Evolutionary conservation across 2,329 filamentous ascomycete genomes (phyloP), one percentile per base, ranked within the genome.

Genomic region (Leptographium wingfieldii): DNA sequence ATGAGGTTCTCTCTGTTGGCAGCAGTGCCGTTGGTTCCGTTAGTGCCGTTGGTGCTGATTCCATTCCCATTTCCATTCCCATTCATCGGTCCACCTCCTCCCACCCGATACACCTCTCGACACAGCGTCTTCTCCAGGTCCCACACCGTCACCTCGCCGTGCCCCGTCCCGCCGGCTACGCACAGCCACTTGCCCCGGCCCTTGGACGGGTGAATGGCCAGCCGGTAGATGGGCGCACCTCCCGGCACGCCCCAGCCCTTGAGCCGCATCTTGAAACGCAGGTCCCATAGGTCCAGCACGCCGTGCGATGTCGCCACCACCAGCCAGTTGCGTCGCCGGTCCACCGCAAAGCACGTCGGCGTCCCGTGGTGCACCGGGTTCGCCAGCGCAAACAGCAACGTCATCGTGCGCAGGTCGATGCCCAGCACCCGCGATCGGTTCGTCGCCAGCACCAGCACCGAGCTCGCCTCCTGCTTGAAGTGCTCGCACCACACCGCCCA

Each of bases 101-200:
- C 80, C 70, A 70, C 87, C 73, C 90, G 85, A 70, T 95, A 96
- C 1, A 96, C 86, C 70, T 97, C 92, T 61, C 90, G 83, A 68
- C 94, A 99, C 54, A 88, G 81, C 9, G 85, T 84, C 73, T 92
- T 95, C 69, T 97, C 92, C 19, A 97, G 78, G 68, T 97, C 94
- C 94, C 94, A 99, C 0, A 95, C 88, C 0, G 90, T 95, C 38
- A 99, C 83, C 69, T 99, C 94, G 19, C 90, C 90, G 63, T 89
- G 85, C 4, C 85, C 88, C 9, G 88, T 95, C 10, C 92, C 92
- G 19, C 92, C 92, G 3, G 91, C 87, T 10, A 96, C 87, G 69
- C 91, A 95, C 1, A 97, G 82, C 82, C 90, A 92, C 69, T 86
- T 87, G 12, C 88, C 88, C 52, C 89, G 84, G 0, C 88, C 87